Conservation (phyloP, 2,329 filamentous ascomycete species). For the Arthroderma uncinatum region DNA sequence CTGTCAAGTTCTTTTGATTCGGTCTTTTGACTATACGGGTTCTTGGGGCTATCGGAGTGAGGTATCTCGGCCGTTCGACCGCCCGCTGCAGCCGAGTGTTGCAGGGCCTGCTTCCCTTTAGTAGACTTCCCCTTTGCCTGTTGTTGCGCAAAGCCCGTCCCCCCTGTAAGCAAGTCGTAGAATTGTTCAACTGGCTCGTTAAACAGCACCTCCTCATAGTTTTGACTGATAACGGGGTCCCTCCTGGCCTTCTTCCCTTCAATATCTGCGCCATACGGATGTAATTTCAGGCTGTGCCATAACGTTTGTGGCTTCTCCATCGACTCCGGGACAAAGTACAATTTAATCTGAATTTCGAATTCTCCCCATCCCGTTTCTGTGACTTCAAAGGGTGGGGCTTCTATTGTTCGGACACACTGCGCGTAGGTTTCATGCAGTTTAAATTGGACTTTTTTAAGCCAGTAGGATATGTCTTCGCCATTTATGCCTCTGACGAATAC, state of each 20-base stretch:
- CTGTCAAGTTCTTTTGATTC: constrained; percentile 56
- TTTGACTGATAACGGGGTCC: constrained; percentile 62
- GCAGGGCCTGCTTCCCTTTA: constrained; percentile 43
- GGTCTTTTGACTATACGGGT: constrained; percentile 62
- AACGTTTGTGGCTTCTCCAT: constrained; percentile 92
- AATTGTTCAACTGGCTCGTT: constrained; percentile 93
- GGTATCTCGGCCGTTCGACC: constrained; percentile 67
- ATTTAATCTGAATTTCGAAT: constrained; percentile 89
- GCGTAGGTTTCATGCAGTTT: constrained; percentile 96
- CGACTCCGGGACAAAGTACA: constrained; percentile 81
- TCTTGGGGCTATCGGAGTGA: constrained; percentile 51
- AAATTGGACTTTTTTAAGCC: constrained; percentile 94
- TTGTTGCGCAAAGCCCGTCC: constrained; percentile 40
- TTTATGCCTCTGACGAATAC: constrained; percentile 88
- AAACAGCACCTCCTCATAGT: constrained; percentile 90
- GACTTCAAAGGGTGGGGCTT: constrained; percentile 71
- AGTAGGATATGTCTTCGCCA: constrained; percentile 83
- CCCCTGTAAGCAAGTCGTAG: constrained; percentile 72
- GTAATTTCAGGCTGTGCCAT: constrained; percentile 82
- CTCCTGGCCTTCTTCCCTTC: constrained; percentile 59
- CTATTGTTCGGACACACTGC: constrained; percentile 76
- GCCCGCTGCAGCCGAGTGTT: constrained; percentile 40
- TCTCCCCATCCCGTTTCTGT: constrained; percentile 95
- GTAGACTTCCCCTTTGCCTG: constrained; percentile 42
- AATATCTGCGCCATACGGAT: constrained; percentile 71